These are phyloP conservation scores for Discostella pseudostelligera DNA, from an alignment of 108 stramenopile genomes.

Conservation along the genomic window DNA sequence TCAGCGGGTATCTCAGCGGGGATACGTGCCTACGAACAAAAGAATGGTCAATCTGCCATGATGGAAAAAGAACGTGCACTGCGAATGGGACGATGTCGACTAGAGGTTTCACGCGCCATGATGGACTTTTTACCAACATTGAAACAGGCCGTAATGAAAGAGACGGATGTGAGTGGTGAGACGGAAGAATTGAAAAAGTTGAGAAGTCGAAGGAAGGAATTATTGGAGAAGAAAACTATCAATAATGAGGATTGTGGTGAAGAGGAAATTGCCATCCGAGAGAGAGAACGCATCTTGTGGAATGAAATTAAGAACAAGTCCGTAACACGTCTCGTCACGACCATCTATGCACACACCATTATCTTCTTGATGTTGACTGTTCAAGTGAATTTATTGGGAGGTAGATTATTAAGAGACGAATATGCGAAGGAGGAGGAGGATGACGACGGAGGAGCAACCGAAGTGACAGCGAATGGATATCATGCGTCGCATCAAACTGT, in stretches of 20 bases:
- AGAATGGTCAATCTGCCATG: background rate
- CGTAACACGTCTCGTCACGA: constrained; percentile 47
- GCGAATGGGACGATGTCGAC: constrained; percentile 36
- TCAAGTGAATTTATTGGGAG: constrained; percentile 51
- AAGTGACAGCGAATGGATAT: constrained; percentile 17
- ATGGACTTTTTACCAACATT: constrained; percentile 43
- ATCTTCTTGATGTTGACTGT: constrained; percentile 54
- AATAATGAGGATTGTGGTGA: background rate
- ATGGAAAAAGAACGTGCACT: constrained; percentile 14
- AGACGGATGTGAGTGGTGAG: constrained; percentile 27
- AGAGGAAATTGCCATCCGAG: background rate
- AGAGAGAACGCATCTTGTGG: constrained; percentile 29
- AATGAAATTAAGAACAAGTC: constrained; percentile 47
- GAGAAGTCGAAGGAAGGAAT: background rate
- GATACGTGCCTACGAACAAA: constrained; percentile 6
- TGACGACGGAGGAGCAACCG: constrained; percentile 3
- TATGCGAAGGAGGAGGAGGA: constrained; percentile 5
- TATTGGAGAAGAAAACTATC: background rate
- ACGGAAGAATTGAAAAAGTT: constrained; percentile 39
- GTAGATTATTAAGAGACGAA: constrained; percentile 41
- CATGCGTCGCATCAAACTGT: constrained; percentile 45
- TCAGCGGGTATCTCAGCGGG: constrained; percentile 1
- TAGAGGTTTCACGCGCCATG: constrained; percentile 40
- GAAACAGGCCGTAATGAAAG: constrained; percentile 25
- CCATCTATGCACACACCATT: constrained; percentile 48